Conservation (phyloP, 2,329 filamentous ascomycete genomes). For the Pestalotiopsis sp. region DNA sequence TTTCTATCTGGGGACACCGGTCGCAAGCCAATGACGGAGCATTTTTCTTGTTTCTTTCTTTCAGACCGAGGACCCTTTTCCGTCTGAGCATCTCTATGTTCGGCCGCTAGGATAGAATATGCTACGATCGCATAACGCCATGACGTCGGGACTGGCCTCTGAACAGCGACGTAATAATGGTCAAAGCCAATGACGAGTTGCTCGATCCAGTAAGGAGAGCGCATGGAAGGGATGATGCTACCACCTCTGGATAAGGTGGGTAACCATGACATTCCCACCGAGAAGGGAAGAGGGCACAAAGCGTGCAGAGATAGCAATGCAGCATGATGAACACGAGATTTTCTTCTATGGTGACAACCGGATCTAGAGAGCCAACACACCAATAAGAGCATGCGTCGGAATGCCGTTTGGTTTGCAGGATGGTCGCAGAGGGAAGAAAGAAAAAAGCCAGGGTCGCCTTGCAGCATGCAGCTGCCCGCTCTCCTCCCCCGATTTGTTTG, state of each 20-base stretch:
- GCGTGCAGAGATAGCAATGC: constrained; percentile 2
- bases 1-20: not conserved
- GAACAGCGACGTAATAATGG: not conserved
- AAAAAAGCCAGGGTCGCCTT: not conserved
- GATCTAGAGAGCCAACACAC: not conserved
- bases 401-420: not conserved
- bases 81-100: not conserved
- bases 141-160: not conserved
- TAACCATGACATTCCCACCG: not conserved
- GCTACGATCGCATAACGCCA: not conserved
- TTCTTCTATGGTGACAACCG: not conserved
- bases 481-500: not conserved
- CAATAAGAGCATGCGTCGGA: not conserved
- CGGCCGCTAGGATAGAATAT: not conserved
- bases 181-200: not conserved
- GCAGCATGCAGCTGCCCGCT: constrained; percentile 5
- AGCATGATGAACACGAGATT: constrained; percentile 4
- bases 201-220: not conserved
- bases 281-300: not conserved
- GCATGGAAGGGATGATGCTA: not conserved
- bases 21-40: not conserved
- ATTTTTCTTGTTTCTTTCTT: not conserved
- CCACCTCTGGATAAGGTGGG: not conserved
- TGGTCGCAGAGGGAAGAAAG: no score
- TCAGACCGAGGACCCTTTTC: not conserved